Base-by-base conservation (phyloP, 805 yeast species). In the Pichia eremophila region DNA sequence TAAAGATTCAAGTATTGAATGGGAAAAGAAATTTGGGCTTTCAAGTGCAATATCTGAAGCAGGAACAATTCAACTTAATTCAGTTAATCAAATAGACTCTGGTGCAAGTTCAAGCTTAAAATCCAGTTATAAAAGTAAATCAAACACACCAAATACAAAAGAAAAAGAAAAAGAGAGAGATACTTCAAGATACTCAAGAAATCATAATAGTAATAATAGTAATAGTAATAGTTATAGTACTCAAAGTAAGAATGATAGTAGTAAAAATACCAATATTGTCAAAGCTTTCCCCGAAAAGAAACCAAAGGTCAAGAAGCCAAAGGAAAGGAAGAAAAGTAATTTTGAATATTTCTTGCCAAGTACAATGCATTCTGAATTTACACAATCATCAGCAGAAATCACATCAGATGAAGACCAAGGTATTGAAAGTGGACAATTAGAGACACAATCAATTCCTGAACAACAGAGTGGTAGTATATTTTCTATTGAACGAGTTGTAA, bases 11-110 rank as follows among this genome's bases (percentile, higher is more conserved):
- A 12, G 15, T 29, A 19, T 46, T 18, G 35, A 38, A 38, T 42
- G 46, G 49, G 43, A 46, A 25, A 35, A 25, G 11, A 42, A 39
- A 14, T 39, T 34, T 42, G 43, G 43, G 8, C n/a, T 25, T 12
- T 19, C 37, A 8, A 41, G 45, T 27, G 7, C 31, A 2, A 8
- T 17, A 34, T 34, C 38, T 4, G 10, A n/a, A 5, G 31, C 37
- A 18, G 27, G 5, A 29, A 37, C 37, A 3, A 25, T n/a, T 37
- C 38, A 35, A 8, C 18, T 7, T 11, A 12, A 14, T 39, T 14
- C 28, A 14, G n/a, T 4, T n/a, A 12, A 39, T 25, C 6, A 7
- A 9, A 27, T 8, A 25, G 28, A 39, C 14, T 15, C 12, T 1
- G 19, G 7, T 5, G n/a, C 18, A 2, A 25, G n/a, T 37, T 12